A percentile compares a stretch with the other conserved stretches of the same genome.
These are phyloP conservation scores for Dothistroma pini DNA, from an alignment of 2,329 filamentous ascomycete genomes.

Conservation along the genomic window DNA sequence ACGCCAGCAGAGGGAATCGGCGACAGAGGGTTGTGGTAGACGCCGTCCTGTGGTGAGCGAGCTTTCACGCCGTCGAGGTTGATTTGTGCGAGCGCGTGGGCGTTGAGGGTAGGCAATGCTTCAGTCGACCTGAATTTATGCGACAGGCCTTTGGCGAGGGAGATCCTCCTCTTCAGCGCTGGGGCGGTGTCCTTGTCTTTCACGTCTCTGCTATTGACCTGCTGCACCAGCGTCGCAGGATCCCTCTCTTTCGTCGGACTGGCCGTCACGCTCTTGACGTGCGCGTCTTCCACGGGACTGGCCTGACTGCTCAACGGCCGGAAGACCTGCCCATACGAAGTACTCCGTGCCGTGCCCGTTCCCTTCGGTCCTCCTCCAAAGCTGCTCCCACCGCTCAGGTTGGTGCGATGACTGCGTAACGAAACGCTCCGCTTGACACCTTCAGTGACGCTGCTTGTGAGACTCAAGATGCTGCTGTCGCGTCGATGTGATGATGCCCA, in stretches of 20 bases:
- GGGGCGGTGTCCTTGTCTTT: constrained; percentile 10
- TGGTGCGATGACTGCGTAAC: constrained; percentile 37
- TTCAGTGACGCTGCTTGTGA: constrained; percentile 35
- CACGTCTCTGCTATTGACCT: not conserved
- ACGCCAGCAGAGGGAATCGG: not conserved
- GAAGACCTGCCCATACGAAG: constrained; percentile 8
- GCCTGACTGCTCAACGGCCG: constrained; percentile 16
- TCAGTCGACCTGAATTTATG: constrained; percentile 24
- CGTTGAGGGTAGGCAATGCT: constrained; percentile 17
- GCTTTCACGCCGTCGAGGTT: constrained; percentile 14
- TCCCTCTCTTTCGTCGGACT: constrained; percentile 1
- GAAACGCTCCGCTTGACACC: constrained; percentile 40
- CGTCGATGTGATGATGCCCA: constrained; percentile 15
- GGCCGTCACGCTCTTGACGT: constrained; percentile 2
- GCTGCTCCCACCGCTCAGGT: constrained; percentile 27
- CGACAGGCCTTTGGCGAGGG: constrained; percentile 21
- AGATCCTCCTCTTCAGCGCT: constrained; percentile 19
- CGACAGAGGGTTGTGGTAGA: not conserved
- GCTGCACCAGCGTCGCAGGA: not conserved
- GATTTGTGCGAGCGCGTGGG: constrained; percentile 6
- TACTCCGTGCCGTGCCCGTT: constrained; percentile 1
- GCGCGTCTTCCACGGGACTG: constrained; percentile 13
- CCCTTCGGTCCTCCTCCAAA: constrained; percentile 7
- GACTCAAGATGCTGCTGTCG: constrained; percentile 28
- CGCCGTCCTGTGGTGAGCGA: not conserved